Evolutionary conservation across 306 rosid genomes (phyloP), one percentile per base, ranked within the genome.

Genomic region (Mimosa bimucronata): DNA sequence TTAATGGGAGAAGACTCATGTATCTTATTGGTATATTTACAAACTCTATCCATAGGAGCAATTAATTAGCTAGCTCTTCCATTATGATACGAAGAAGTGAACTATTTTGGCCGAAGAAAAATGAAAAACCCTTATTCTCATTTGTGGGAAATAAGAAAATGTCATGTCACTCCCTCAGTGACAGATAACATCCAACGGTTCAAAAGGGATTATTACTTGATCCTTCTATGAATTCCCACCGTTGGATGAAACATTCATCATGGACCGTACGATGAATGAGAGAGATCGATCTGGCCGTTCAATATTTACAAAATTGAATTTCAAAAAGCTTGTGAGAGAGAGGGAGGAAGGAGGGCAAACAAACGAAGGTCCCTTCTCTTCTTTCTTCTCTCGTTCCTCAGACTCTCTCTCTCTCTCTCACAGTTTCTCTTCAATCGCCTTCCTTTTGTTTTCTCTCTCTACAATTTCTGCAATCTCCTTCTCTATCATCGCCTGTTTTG

Each of bases 261-360:
- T 9, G 1, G 6, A 83, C 89, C 90, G 94, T 77, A 13, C 1
- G 97, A 94, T 91, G 31, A 44, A 77, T 57, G 26, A 3, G 9
- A 0, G 3, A 61, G 14, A 0, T 13, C 21, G 31, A 90, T 90
- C 97, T 0, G 50, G 72, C 91, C 99, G 93, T 91, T 71, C 48
- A 93, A 86, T 89, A 88, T 85, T 89, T 81, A 83, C 91, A 79
- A 90, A 95, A 93, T 93, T 91, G 95, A 95, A 93, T 81, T 95
- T 95, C 96, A 95, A 95, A 95, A 95, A 69, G 91, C 87, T 86
- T 58, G 89, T 86, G 78, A 83, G 94, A 88, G 97, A 92, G 98
- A 85, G 98, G 94, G 98, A 88, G 97, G 89, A 87, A 82, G 83
- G 84, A 76, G 75, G 70, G 73, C 87, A 83, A 89, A 83, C 85